phyloP scores from a whole-genome alignment of 441 rosid genomes.

The Populus hybrid region DNA sequence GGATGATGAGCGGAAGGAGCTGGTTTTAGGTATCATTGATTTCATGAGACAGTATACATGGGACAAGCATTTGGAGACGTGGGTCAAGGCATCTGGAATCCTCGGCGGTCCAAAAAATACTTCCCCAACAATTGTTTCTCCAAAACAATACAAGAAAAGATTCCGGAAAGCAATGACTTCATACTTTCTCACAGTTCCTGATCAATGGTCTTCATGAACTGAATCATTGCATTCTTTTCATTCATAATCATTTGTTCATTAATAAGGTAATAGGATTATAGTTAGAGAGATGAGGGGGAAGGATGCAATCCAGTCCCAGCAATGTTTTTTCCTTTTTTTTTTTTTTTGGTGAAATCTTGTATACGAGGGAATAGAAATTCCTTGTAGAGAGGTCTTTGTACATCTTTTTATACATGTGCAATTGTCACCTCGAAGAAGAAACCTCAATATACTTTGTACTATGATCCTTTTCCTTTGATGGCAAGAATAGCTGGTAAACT shows the following conservation, averaged over 20 bases:
- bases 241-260: conserved; percentile 29
- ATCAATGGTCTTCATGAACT: conserved; percentile 73
- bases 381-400: conserved; percentile 17
- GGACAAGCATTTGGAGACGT: conserved; percentile 98
- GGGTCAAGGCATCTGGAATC: conserved; percentile 90
- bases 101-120: conserved; percentile 81
- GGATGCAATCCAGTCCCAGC: conserved; percentile 13
- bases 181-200: conserved; percentile 88
- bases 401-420: conserved; percentile 29
- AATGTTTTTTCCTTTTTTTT: not conserved
- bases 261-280: conserved; percentile 21
- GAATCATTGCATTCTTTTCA: conserved; percentile 31
- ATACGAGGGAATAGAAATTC: conserved; percentile 20
- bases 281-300: conserved; percentile 18
- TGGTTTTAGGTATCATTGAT: conserved; percentile 93
- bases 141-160: conserved; percentile 86
- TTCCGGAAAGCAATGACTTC: conserved; percentile 93
- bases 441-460: not conserved
- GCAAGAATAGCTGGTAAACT: not conserved
- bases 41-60: conserved; percentile 98
- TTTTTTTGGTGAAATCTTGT: not conserved
- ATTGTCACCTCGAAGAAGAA: conserved; percentile 5
- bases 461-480: not conserved
- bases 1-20: conserved; percentile 76
- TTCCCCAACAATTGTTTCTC: conserved; percentile 82